Base-by-base conservation (phyloP, 1,284 basidiomycete genomes). In the Grifola frondosa region DNA sequence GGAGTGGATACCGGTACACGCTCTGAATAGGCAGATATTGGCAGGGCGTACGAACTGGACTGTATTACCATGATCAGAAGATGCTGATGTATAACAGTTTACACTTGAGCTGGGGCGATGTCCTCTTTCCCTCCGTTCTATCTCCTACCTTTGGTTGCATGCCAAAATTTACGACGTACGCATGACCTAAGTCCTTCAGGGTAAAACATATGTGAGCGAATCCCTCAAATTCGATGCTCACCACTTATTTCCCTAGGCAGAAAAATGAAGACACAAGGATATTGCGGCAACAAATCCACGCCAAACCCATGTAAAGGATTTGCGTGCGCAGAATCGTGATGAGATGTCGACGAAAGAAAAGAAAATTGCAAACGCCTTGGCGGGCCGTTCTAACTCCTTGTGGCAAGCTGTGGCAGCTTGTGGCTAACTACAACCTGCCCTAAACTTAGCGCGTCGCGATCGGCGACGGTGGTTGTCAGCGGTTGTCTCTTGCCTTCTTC, bases 1-100 rank as follows among this genome's bases (percentile, higher is more conserved):
- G 66, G 67, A 66, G 64, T 37, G 67, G 66, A 35, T 67, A 68
- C 48, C 58, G 64, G 17, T 69, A 68, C 57, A 63, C 57, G 35
- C 48, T 62, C n/a, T 66, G 53, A 46, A 24, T 7, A 13, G 16
- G 24, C n/a, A 32, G n/a, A 10, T 33, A 25, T 23, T 22, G 24
- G 20, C 17, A 41, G n/a, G n/a, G n/a, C n/a, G n/a, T n/a, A 5
- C 19, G 20, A 13, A 23, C 15, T 19, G 33, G 17, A 7, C n/a
- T 35, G 16, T 20, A 15, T 23, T 21, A 20, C 9, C 12, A 17
- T 25, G 30, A 44, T 26, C 42, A 35, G 35, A 49, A 24, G 23
- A 34, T 28, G n/a, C 6, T 9, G 5, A 9, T 42, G 47, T 47
- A 53, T 43, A 39, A 32, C 37, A 39, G 38, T 42, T 37, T 12